phyloP scores from a whole-genome alignment of 2,329 filamentous ascomycete genomes.

The Fusarium vanettenii region DNA sequence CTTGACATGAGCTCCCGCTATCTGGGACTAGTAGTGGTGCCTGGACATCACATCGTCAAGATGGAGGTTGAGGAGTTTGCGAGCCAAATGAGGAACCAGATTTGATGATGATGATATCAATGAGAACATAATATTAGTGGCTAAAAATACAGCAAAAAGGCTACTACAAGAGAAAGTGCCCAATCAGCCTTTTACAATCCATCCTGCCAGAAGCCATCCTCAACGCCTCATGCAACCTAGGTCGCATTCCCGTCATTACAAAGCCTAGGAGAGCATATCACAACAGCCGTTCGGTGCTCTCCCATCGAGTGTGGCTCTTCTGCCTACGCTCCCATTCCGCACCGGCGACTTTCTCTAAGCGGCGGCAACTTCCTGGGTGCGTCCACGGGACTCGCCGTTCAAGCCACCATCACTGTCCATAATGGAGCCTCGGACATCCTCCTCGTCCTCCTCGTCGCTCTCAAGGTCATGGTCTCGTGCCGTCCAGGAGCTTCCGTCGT shows the following conservation, averaged over 20 bases:
- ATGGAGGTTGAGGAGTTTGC: conserved; percentile 87
- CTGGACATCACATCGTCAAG: conserved; percentile 84
- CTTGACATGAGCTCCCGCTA: conserved; percentile 86
- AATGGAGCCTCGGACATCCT: conserved; percentile 60
- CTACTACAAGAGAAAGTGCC: conserved; percentile 39
- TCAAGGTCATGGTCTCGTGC: conserved; percentile 74
- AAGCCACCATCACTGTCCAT: conserved; percentile 64
- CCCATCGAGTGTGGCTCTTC: background rate
- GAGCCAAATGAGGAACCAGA: conserved; percentile 59
- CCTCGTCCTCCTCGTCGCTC: conserved; percentile 74
- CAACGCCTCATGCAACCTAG: conserved; percentile 44
- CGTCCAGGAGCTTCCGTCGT: conserved; percentile 87
- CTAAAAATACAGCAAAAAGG: conserved; percentile 43
- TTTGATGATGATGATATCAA: conserved; percentile 17
- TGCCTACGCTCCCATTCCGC: conserved; percentile 14
- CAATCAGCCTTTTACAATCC: conserved; percentile 39
- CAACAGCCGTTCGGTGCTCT: background rate
- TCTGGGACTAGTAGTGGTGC: conserved; percentile 89
- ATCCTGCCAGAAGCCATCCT: conserved; percentile 34
- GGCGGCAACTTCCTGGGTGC: conserved; percentile 63
- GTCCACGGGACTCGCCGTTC: conserved; percentile 68
- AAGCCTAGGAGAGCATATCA: conserved; percentile 6
- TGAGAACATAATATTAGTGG: conserved; percentile 41
- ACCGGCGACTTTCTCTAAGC: conserved; percentile 49
- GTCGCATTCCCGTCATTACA: conserved; percentile 35